Base-by-base conservation (phyloP, 345 rosid species). In the Kernera saxatilis region DNA sequence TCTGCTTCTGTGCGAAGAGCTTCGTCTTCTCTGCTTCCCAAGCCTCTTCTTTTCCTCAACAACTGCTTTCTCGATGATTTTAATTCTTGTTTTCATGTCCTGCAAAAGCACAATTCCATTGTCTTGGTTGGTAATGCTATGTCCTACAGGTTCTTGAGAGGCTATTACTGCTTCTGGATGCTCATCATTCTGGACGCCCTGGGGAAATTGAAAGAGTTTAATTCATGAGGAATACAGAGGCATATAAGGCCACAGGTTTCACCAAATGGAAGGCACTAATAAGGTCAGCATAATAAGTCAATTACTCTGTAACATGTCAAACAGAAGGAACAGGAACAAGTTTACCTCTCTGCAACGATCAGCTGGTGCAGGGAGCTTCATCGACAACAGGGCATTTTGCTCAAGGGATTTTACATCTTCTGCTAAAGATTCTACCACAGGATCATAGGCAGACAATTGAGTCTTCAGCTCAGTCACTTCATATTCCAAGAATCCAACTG, bases 401-500 rank as follows among this genome's bases (percentile, higher is more conserved):
- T 89, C 96, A 51, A 92, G 75, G 64, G 92, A 87, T 22, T 66
- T 63, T 76, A 91, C 59, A 78, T 78, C 77, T 33, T 86, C 91
- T 62, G 74, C 78, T 70, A 94, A 75, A 37, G 96, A 85, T 32
- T 86, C 80, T 69, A 94, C 82, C 52, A 82, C 78, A 11, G 96
- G 90, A 73, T 77, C 76, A 82, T 81, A 95, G 4, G 88, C 79
- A 67, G 83, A 79, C 73, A 87, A 69, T 49, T 81, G 81, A 37
- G 78, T 76, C 82, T 84, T 85, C 73, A 89, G 70, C 67, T 82
- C 87, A 49, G 80, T 82, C 21, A 86, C 82, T 85, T 87, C 86
- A 44, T 66, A 73, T 81, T 88, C 96, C 82, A 89, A 72, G 61
- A 69, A 64, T 57, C 80, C 74, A 51, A 80, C 84, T 56, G 80